phyloP scores from a whole-genome alignment of 2,329 filamentous ascomycete genomes.

The Xylariaceae sp. region DNA sequence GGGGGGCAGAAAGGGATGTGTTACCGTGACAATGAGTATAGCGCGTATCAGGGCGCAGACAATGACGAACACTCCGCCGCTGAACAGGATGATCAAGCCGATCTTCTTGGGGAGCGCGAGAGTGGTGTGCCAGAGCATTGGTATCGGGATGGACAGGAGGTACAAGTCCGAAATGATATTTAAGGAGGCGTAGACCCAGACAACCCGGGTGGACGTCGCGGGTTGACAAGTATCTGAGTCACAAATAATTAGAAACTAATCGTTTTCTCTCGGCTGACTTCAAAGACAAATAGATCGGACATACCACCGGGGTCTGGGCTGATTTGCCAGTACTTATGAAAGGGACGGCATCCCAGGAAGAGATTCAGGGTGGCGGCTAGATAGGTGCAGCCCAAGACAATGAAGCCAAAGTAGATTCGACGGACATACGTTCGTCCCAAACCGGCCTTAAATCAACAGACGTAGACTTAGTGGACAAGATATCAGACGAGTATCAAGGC shows the following conservation, averaged over 20 bases:
- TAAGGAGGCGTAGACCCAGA: constrained; percentile 43
- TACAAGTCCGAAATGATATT: constrained; percentile 55
- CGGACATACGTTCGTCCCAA: constrained; percentile 36
- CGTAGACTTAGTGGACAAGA: not conserved
- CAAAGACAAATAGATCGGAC: constrained; percentile 21
- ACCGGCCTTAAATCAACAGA: constrained; percentile 31
- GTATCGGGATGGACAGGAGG: constrained; percentile 52
- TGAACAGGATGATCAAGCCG: constrained; percentile 33
- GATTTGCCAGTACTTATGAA: constrained; percentile 50
- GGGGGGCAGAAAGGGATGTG: constrained; percentile 5
- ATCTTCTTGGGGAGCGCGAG: constrained; percentile 35
- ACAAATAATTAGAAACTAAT: constrained; percentile 1
- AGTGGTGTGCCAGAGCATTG: constrained; percentile 41
- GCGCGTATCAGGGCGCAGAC: constrained; percentile 35
- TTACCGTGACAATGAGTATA: constrained; percentile 33
- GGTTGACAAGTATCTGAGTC: constrained; percentile 40
- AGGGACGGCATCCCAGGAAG: constrained; percentile 43
- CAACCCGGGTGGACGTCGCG: constrained; percentile 41
- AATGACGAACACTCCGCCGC: constrained; percentile 37
- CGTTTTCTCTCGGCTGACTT: not conserved
- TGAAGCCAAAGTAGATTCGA: constrained; percentile 43
- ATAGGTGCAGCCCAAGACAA: constrained; percentile 40
- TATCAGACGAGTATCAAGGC: not conserved
- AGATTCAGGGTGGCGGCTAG: constrained; percentile 42
- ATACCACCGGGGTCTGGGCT: constrained; percentile 46